Evolutionary conservation across 2,329 filamentous ascomycete genomes (phyloP).

Genomic region (Clarireedia paspali): DNA sequence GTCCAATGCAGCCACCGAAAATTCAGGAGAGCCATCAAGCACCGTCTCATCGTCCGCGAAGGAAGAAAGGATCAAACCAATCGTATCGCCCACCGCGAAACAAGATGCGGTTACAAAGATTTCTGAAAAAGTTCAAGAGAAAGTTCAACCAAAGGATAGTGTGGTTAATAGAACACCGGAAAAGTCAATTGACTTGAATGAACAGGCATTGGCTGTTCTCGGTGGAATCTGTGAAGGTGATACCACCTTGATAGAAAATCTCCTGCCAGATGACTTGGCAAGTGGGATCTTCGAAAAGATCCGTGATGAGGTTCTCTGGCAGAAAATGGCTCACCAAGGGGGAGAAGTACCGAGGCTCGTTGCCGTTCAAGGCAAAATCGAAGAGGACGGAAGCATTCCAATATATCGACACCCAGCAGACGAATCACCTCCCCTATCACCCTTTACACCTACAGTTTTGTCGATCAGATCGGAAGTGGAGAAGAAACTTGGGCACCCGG

Average conservation of each 20-base stretch:
- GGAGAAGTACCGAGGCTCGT: conserved; percentile 88
- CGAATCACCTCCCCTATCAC: conserved; percentile 67
- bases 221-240: conserved; percentile 65
- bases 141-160: conserved; percentile 1
- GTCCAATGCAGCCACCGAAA: conserved; percentile 13
- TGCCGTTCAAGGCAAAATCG: conserved; percentile 73
- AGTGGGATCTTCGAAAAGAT: conserved; percentile 61
- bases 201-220: background rate
- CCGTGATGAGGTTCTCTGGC: conserved; percentile 73
- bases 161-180: background rate
- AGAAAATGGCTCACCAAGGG: conserved; percentile 85
- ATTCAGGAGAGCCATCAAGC: background rate
- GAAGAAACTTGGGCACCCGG: conserved; percentile 61
- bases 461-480: conserved; percentile 63
- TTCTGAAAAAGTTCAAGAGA: background rate
- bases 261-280: conserved; percentile 52
- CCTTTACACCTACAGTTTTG: conserved; percentile 68
- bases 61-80: background rate
- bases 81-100: conserved; percentile 4
- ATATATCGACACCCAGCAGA: conserved; percentile 95
- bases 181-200: background rate
- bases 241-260: conserved; percentile 62
- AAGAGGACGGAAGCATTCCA: conserved; percentile 64
- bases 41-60: background rate
- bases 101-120: conserved; percentile 11